These are phyloP conservation scores for Camellia oleifera DNA, from an alignment of 179 eudicot genomes.

Conservation along the genomic window DNA sequence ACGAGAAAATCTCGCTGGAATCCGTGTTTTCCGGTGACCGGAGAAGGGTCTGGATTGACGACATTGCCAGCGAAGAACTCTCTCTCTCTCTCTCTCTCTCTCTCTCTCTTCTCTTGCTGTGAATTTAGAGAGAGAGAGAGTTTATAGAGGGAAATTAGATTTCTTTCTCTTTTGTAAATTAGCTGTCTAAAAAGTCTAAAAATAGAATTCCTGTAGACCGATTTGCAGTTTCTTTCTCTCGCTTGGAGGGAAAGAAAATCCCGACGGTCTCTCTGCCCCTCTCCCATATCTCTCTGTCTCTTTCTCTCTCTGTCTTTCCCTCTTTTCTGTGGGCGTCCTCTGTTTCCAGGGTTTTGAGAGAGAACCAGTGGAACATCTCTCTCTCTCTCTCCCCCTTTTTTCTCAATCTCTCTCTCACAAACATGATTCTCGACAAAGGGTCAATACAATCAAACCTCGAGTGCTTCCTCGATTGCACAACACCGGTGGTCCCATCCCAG, in stretches of 20 bases:
- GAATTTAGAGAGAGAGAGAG: background rate
- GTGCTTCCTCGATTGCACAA: conserved; percentile 42
- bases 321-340: conserved; percentile 4
- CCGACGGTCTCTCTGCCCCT: conserved; percentile 29
- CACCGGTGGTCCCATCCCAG: conserved; percentile 37
- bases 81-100: background rate
- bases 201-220: conserved; percentile 25
- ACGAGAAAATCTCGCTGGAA: conserved; percentile 11
- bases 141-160: background rate
- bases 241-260: conserved; percentile 13
- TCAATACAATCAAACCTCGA: conserved; percentile 37
- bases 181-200: conserved; percentile 23
- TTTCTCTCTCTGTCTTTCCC: conserved; percentile 3
- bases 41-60: background rate
- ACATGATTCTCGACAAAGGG: conserved; percentile 33
- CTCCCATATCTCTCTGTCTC: conserved; percentile 17
- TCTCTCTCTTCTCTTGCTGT: background rate
- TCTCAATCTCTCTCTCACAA: conserved; percentile 16
- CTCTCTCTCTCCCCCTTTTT: conserved; percentile 18
- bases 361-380: conserved; percentile 22
- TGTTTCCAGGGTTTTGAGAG: conserved; percentile 29
- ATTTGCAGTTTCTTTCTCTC: background rate
- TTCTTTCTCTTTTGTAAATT: background rate
- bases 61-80: background rate
- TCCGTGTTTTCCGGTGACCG: conserved; percentile 10